These are phyloP conservation scores for Gossypioides kirkii DNA, from an alignment of 345 rosid species.

Conservation along the genomic window DNA sequence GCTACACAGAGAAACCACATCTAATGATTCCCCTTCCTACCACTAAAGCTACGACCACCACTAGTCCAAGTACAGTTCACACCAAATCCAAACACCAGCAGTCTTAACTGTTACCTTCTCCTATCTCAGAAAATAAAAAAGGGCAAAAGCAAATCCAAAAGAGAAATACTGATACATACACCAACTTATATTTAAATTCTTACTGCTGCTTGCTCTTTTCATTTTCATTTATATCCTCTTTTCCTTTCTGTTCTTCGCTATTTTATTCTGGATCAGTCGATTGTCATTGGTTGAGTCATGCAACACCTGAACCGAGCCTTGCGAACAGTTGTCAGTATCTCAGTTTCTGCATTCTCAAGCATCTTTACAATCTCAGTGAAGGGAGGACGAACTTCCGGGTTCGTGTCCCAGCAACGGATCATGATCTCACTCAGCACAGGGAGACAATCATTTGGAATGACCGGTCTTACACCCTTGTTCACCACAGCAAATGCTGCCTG, in stretches of 20 bases:
- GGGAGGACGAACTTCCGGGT: slow-evolving; percentile 47
- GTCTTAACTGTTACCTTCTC: slow-evolving; percentile 19
- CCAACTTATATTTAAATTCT: slow-evolving; percentile 39
- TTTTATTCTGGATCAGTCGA: slow-evolving; percentile 26
- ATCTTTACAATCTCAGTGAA: slow-evolving; percentile 41
- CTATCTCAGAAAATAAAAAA: slow-evolving; percentile 14
- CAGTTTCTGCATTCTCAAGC: slow-evolving; percentile 46
- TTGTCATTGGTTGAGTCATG: slow-evolving; percentile 45
- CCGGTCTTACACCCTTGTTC: slow-evolving; percentile 43
- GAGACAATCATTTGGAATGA: slow-evolving; percentile 43
- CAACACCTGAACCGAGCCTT: slow-evolving; percentile 55
- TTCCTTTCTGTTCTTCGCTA: slow-evolving; percentile 16
- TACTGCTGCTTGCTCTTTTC: slow-evolving; percentile 22
- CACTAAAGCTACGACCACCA: slow-evolving; percentile 18
- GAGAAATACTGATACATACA: slow-evolving; percentile 32
- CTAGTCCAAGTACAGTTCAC: slow-evolving; percentile 23
- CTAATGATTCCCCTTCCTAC: slow-evolving; percentile 18
- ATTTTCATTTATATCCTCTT: slow-evolving; percentile 22
- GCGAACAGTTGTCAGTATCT: slow-evolving; percentile 40
- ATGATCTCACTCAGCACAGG: slow-evolving; percentile 41
- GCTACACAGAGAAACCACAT: slow-evolving; percentile 17
- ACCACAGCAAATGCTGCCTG: slow-evolving; percentile 60
- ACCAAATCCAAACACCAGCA: slow-evolving; percentile 26
- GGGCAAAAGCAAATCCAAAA: background rate
- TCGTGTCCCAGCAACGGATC: slow-evolving; percentile 48